Conservation (phyloP, 495 filamentous ascomycete genomes). For the Hapsidospora chrysogenum region DNA sequence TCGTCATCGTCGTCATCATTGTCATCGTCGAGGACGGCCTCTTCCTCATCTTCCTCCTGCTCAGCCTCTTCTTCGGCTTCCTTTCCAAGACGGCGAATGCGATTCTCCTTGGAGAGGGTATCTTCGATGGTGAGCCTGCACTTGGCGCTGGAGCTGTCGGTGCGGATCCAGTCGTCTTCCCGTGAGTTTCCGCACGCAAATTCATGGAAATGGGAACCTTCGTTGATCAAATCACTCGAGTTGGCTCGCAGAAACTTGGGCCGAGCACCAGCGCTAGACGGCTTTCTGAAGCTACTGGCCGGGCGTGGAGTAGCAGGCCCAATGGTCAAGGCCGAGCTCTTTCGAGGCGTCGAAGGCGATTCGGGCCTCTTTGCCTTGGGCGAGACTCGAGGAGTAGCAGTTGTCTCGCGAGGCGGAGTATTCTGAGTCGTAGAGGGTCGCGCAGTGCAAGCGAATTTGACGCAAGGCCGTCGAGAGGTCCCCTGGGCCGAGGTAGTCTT, state of each 20-base stretch:
- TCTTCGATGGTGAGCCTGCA: slow-evolving; percentile 73
- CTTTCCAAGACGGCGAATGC: slow-evolving; percentile 70
- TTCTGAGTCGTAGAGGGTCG: neutral
- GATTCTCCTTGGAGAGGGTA: slow-evolving; percentile 77
- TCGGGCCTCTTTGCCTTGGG: slow-evolving; percentile 18
- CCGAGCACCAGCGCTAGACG: neutral
- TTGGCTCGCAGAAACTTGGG: slow-evolving; percentile 31
- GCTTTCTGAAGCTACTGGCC: slow-evolving; percentile 5
- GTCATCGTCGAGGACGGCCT: slow-evolving; percentile 32
- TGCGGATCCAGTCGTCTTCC: slow-evolving; percentile 75
- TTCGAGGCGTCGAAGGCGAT: slow-evolving; percentile 27
- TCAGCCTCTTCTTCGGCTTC: slow-evolving; percentile 80
- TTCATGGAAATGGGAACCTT: slow-evolving; percentile 74
- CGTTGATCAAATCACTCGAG: slow-evolving; percentile 39
- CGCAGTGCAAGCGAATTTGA: slow-evolving; percentile 34
- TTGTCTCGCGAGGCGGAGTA: neutral
- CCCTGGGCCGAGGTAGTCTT: slow-evolving; percentile 10
- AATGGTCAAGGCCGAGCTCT: slow-evolving; percentile 15
- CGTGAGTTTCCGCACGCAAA: slow-evolving; percentile 70
- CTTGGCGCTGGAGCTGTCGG: slow-evolving; percentile 37
- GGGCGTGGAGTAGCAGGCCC: slow-evolving; percentile 18
- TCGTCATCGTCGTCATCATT: slow-evolving; percentile 25
- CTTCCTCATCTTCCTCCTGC: slow-evolving; percentile 47
- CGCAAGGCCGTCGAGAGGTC: slow-evolving; percentile 22
- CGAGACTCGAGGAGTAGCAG: neutral